Percentiles rank a stretch among this genome's conserved stretches.
Evolutionary conservation across 148 eudicot species (phyloP).

Genomic region (Chenopodium album): DNA sequence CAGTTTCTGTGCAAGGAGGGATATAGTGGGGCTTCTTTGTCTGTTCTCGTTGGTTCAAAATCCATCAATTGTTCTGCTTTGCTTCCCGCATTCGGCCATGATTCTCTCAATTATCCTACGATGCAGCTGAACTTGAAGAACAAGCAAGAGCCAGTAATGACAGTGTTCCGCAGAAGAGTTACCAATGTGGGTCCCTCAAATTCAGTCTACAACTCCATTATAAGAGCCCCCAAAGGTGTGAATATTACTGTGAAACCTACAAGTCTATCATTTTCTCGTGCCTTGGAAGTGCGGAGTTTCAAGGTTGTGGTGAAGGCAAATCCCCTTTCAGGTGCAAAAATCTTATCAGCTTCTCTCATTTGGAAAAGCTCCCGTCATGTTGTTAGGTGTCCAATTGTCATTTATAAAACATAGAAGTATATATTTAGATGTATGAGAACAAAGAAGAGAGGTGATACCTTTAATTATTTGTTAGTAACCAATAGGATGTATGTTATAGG

Average conservation of each 20-base stretch:
- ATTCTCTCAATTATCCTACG: conserved; percentile 86
- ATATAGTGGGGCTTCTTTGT: conserved; percentile 50
- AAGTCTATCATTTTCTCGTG: conserved; percentile 44
- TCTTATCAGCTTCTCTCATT: conserved; percentile 53
- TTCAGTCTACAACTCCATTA: conserved; percentile 53
- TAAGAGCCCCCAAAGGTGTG: conserved; percentile 60
- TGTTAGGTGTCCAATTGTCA: conserved; percentile 74
- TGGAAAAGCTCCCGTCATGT: conserved; percentile 62
- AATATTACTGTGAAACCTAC: conserved; percentile 56
- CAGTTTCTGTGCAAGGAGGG: conserved; percentile 81
- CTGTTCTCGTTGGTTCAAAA: conserved; percentile 46
- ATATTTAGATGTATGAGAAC: not conserved
- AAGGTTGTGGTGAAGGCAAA: conserved; percentile 69
- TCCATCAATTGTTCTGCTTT: conserved; percentile 63
- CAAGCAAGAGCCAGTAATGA: conserved; percentile 32
- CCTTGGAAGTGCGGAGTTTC: conserved; percentile 42
- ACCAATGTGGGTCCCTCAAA: conserved; percentile 66
- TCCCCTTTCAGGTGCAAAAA: conserved; percentile 14
- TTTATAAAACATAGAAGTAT: conserved; percentile 32
- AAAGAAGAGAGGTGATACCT: not conserved
- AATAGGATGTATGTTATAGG: conserved; percentile 6
- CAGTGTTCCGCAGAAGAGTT: conserved; percentile 59
- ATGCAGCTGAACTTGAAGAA: conserved; percentile 59
- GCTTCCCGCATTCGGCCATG: conserved; percentile 60
- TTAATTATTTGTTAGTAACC: not conserved